These are phyloP conservation scores for Ricinus communis DNA, from an alignment of 345 rosid species.

Conservation along the genomic window DNA sequence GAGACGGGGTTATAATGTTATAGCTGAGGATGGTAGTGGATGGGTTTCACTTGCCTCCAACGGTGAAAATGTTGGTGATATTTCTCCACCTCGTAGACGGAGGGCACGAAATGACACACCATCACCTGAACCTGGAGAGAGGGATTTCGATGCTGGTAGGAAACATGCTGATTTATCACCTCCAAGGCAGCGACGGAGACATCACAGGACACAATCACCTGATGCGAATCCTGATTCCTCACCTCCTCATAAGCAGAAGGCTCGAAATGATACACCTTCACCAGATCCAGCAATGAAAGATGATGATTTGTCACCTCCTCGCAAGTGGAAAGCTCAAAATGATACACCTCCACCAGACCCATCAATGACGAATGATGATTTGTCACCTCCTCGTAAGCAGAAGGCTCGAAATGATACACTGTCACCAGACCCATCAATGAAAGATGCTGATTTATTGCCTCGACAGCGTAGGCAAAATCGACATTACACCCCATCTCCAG, in stretches of 20 bases:
- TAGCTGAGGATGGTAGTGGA: slow-evolving; percentile 96
- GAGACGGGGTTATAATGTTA: slow-evolving; percentile 53
- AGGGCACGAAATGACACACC: slow-evolving; percentile 22
- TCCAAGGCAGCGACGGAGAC: slow-evolving; percentile 10
- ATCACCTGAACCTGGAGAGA: slow-evolving; percentile 21
- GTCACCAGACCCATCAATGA: slow-evolving; percentile 52
- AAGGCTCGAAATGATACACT: slow-evolving; percentile 58
- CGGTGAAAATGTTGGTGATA: slow-evolving; percentile 28
- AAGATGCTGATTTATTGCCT: slow-evolving; percentile 48
- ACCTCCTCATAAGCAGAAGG: slow-evolving; percentile 34
- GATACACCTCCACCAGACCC: neutral
- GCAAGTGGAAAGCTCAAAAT: slow-evolving; percentile 13
- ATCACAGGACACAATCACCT: slow-evolving; percentile 4
- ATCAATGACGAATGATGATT: neutral
- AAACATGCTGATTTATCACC: slow-evolving; percentile 23
- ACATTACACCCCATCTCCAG: slow-evolving; percentile 33
- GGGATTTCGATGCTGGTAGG: neutral
- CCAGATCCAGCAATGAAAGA: slow-evolving; percentile 50
- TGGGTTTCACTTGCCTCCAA: slow-evolving; percentile 67
- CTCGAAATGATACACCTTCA: slow-evolving; percentile 59
- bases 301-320: slow-evolving; percentile 56
- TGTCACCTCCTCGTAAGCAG: slow-evolving; percentile 31
- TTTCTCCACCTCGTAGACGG: slow-evolving; percentile 54
- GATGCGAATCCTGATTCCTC: slow-evolving; percentile 8
- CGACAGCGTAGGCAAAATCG: slow-evolving; percentile 32